phyloP scores from a whole-genome alignment of 345 rosid genomes.

The Salix purpurea region DNA sequence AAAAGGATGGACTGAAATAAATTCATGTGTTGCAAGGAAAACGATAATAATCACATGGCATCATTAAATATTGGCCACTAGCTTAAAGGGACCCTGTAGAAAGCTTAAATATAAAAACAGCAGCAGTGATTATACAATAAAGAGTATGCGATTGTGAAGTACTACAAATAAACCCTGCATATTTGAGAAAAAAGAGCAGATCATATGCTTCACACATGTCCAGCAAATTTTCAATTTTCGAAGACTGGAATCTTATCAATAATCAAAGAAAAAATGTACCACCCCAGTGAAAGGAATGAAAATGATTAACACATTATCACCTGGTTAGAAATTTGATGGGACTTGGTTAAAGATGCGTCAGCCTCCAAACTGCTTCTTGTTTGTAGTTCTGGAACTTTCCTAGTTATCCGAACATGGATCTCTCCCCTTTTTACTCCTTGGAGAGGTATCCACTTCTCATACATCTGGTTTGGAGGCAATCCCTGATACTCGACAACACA shows the following conservation, averaged over 20 bases:
- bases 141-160: not conserved
- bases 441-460: conserved; percentile 97
- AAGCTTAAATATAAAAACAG: not conserved
- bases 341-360: conserved; percentile 53
- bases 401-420: conserved; percentile 67
- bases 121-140: not conserved
- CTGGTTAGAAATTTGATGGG: conserved; percentile 48
- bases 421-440: conserved; percentile 91
- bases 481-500: conserved; percentile 85
- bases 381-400: conserved; percentile 57
- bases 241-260: no score
- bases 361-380: conserved; percentile 51
- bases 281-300: no score
- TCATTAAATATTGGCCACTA: not conserved
- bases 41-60: not conserved
- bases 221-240: no score
- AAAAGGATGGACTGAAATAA: not conserved
- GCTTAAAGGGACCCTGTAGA: not conserved
- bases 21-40: not conserved
- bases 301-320: conserved; percentile 21
- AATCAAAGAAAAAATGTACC: no score
- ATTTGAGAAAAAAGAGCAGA: no score
- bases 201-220: no score
- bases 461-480: conserved; percentile 68
- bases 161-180: no score